Evolutionary conservation across 2,329 filamentous ascomycete species (phyloP), one percentile per base, ranked within the genome.

Genomic region (Xylariomycetidae sp.): DNA sequence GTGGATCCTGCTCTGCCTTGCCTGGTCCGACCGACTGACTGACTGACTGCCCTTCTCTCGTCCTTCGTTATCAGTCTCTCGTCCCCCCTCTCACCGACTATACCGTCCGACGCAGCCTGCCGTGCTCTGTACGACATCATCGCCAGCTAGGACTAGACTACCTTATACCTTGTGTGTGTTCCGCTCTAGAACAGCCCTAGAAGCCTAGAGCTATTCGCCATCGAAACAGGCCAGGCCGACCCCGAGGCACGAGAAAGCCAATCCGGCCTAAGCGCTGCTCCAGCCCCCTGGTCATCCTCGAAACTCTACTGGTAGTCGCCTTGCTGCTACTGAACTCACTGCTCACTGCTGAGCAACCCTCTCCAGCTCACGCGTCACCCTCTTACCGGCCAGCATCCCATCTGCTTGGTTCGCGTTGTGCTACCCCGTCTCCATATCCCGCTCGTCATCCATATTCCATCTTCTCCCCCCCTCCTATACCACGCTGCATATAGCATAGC

Each of bases 251-350:
- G 19, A 17, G 22, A 31, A 27, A 31, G 19, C 25, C 31, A 29
- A 28, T 30, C 15, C 13, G 17, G n/a, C n/a, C n/a, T n/a, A n/a
- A n/a, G n/a, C n/a, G n/a, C n/a, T n/a, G n/a, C n/a, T n/a, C n/a
- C n/a, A n/a, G n/a, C n/a, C 19, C 28, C 14, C 22, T 17, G 20
- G 16, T 25, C 14, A 17, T 14, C 18, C 18, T 29, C 33, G 27
- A 35, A 40, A 38, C 32, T 39, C 28, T 43, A 32, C 32, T n/a
- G n/a, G n/a, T n/a, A n/a, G n/a, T 19, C 26, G 13, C 18, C 23
- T 22, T 17, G 15, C 12, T 14, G 29, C 33, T 37, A 38, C 35
- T 43, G 31, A 42, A 32, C 27, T 31, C 16, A 25, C 20, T 31
- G 19, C 23, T 15, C n/a, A 23, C 24, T 16, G 15, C 25, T 18